Conservation (phyloP, 78 protist genomes). For the Dictyostelium firmibasis region DNA sequence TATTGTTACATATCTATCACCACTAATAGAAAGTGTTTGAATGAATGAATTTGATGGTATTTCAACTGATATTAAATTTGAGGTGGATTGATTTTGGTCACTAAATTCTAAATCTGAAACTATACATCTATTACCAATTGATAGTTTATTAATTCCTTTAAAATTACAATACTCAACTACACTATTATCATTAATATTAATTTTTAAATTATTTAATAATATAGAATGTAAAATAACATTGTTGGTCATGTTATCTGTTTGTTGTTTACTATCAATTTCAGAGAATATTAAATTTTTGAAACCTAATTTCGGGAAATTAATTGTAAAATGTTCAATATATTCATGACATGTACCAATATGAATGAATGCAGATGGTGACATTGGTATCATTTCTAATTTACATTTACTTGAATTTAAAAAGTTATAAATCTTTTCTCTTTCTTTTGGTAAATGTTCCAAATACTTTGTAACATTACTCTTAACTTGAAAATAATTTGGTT, state of each 20-base stretch:
- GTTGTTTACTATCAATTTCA: not conserved
- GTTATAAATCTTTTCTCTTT: slow-evolving; percentile 46
- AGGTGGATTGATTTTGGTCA: not conserved
- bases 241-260: too few relatives aligned
- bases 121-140: slow-evolving; percentile 53
- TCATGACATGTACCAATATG: slow-evolving; percentile 80
- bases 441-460: slow-evolving; percentile 8
- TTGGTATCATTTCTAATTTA: slow-evolving; percentile 30
- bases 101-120: slow-evolving; percentile 36
- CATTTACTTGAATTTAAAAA: slow-evolving; percentile 6
- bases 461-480: slow-evolving; percentile 15
- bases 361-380: slow-evolving; percentile 59
- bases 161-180: slow-evolving; percentile 60
- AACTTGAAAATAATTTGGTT: slow-evolving; percentile 33
- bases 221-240: not conserved
- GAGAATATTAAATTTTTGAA: slow-evolving; percentile 5
- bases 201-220: not conserved
- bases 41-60: slow-evolving; percentile 44
- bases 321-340: slow-evolving; percentile 72
- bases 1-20: slow-evolving; percentile 32
- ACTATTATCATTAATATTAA: not conserved
- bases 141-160: not conserved
- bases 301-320: slow-evolving; percentile 45
- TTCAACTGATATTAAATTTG: not conserved
- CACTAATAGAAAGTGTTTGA: slow-evolving; percentile 25